Evolutionary conservation across 768 basidiomycete species (phyloP).

Genomic region (Lepiota subincarnata): DNA sequence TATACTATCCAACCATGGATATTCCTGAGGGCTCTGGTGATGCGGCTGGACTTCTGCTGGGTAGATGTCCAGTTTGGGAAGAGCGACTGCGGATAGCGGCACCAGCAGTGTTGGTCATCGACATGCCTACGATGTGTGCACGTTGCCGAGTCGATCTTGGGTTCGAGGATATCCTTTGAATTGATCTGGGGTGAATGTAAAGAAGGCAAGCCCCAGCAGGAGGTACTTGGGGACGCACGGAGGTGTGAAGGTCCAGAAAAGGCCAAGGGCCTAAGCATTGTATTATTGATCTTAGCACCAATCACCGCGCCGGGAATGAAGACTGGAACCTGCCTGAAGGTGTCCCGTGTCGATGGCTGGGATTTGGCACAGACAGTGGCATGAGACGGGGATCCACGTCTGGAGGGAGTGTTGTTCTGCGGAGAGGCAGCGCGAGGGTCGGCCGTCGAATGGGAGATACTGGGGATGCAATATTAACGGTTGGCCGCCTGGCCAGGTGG

Average conservation of each 20-base stretch:
- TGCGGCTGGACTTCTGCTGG: slow-evolving; percentile 32
- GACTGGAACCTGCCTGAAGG: slow-evolving; percentile 2
- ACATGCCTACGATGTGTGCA: slow-evolving; percentile 21
- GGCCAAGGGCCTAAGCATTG: slow-evolving; percentile 5
- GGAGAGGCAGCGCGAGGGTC: neutral
- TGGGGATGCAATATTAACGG: no score
- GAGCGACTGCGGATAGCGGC: slow-evolving; percentile 30
- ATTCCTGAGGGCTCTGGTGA: slow-evolving; percentile 25
- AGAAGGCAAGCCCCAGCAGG: neutral
- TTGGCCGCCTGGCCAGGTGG: neutral
- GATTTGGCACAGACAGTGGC: slow-evolving; percentile 6
- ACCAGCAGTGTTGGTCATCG: slow-evolving; percentile 27
- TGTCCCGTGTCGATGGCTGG: slow-evolving; percentile 11
- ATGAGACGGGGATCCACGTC: slow-evolving; percentile 1
- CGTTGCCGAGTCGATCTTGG: neutral
- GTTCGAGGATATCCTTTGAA: neutral
- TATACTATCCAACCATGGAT: slow-evolving; percentile 23
- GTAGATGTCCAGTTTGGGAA: slow-evolving; percentile 47
- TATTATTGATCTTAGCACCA: neutral
- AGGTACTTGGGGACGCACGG: neutral
- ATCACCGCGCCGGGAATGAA: neutral
- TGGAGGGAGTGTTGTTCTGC: neutral
- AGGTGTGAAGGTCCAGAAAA: slow-evolving; percentile 8
- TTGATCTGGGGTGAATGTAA: neutral
- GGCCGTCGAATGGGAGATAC: neutral